Conservation (phyloP, 441 rosid species). For the Pelargonium fulgidum region DNA sequence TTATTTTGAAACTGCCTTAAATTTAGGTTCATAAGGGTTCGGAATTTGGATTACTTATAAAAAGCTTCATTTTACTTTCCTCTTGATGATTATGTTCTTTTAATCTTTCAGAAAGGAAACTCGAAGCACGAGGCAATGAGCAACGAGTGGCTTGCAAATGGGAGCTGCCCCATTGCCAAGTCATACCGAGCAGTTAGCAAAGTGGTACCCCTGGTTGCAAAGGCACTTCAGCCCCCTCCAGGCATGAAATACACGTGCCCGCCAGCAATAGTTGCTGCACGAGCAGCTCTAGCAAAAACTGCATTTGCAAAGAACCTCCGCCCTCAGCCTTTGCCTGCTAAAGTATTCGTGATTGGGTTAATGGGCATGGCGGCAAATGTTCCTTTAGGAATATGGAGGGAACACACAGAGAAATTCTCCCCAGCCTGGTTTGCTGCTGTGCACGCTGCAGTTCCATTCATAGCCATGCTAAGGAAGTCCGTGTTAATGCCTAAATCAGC, state of each 20-base stretch:
- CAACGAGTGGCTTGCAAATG: conserved; percentile 60
- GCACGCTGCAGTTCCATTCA: conserved; percentile 75
- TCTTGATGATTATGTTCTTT: conserved; percentile 17
- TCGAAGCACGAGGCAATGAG: conserved; percentile 53
- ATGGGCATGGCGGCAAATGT: conserved; percentile 69
- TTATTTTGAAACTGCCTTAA: not conserved
- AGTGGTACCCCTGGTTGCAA: conserved; percentile 59
- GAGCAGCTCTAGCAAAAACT: conserved; percentile 61
- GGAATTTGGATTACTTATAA: not conserved
- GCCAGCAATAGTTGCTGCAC: conserved; percentile 50
- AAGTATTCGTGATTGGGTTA: conserved; percentile 53
- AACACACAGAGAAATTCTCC: conserved; percentile 57
- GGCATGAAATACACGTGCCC: conserved; percentile 55
- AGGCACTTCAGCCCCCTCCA: conserved; percentile 53
- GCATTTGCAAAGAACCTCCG: conserved; percentile 62
- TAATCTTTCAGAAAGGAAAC: conserved; percentile 47
- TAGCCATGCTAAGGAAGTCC: conserved; percentile 59
- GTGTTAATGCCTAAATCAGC: conserved; percentile 71
- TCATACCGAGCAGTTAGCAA: conserved; percentile 55
- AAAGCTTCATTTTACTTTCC: not conserved
- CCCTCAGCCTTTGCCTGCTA: conserved; percentile 58
- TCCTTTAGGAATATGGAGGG: conserved; percentile 70
- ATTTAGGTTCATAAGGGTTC: no score
- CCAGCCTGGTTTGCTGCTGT: conserved; percentile 62
- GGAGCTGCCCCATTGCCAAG: conserved; percentile 67